phyloP scores from a whole-genome alignment of 192 early-diverging fungal genomes.

The Backusella parvicylindrica region DNA sequence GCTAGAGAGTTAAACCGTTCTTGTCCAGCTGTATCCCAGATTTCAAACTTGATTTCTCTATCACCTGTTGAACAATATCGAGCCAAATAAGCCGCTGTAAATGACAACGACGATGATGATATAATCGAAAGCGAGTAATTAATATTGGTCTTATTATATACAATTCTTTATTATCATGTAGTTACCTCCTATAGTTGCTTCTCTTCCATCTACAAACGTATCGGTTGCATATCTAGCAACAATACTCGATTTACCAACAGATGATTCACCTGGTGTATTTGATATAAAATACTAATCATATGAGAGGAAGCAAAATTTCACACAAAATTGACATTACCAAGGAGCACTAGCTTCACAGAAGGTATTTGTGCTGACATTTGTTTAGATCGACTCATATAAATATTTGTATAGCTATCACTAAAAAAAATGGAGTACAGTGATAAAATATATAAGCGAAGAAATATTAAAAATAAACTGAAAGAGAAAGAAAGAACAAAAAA shows the following conservation, averaged over 20 bases:
- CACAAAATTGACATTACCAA: slow-evolving; percentile 47
- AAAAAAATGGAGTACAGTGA: neutral
- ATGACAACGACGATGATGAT: neutral
- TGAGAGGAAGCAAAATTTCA: neutral
- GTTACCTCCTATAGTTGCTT: slow-evolving; percentile 93
- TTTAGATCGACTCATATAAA: neutral
- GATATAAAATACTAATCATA: neutral
- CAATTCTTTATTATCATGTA: neutral
- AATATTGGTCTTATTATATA: neutral
- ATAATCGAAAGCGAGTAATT: neutral
- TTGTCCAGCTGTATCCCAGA: slow-evolving; percentile 96
- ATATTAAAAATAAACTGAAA: neutral
- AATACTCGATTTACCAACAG: slow-evolving; percentile 97
- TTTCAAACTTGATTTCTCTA: slow-evolving; percentile 77
- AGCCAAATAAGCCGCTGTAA: slow-evolving; percentile 77
- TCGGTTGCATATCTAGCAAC: slow-evolving; percentile 93
- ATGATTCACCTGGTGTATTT: slow-evolving; percentile 67
- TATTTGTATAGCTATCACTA: neutral
- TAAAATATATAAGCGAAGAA: neutral
- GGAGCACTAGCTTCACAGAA: slow-evolving; percentile 94
- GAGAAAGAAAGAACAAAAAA: neutral
- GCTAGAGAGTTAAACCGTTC: slow-evolving; percentile 89
- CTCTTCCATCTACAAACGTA: slow-evolving; percentile 94
- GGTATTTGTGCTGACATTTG: slow-evolving; percentile 62
- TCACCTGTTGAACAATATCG: slow-evolving; percentile 93